A percentile compares a stretch with the other conserved stretches of the same genome.
Evolutionary conservation across 176 grass and related monocot species (phyloP).

Genomic region (Oryza glumipatula): DNA sequence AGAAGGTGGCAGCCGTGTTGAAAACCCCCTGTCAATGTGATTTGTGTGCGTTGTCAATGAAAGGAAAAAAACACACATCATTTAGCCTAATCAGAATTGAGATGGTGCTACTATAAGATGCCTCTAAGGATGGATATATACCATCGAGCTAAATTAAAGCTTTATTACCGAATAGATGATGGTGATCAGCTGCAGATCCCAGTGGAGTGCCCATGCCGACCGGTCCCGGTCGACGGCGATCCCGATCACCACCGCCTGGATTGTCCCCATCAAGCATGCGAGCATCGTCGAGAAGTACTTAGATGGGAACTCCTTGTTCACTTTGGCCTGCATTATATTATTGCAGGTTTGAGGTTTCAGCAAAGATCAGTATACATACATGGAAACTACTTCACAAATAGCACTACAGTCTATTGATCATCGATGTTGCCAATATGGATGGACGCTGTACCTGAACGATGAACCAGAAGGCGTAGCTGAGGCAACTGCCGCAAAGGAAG

Average conservation of each 20-base stretch:
- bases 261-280: constrained; percentile 32
- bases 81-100: background rate
- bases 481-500: constrained; percentile 45
- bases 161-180: constrained; percentile 51
- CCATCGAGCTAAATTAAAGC: background rate
- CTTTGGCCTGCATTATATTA: constrained; percentile 14
- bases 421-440: background rate
- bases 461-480: constrained; percentile 56
- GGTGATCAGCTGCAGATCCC: constrained; percentile 50
- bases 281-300: constrained; percentile 54
- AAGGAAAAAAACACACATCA: background rate
- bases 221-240: background rate
- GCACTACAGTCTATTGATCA: too few species aligned
- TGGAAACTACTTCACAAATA: too few species aligned
- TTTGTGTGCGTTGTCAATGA: background rate
- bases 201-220: constrained; percentile 25
- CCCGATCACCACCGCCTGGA: constrained; percentile 32
- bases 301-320: constrained; percentile 36
- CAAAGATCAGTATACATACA: background rate
- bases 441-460: constrained; percentile 30
- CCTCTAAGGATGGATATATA: background rate
- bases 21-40: constrained; percentile 21
- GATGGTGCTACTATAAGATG: background rate
- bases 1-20: constrained; percentile 50
- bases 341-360: background rate